These are phyloP conservation scores for Zelopaecilomyces penicillatus DNA, from an alignment of 2,329 filamentous ascomycete species.

Conservation along the genomic window DNA sequence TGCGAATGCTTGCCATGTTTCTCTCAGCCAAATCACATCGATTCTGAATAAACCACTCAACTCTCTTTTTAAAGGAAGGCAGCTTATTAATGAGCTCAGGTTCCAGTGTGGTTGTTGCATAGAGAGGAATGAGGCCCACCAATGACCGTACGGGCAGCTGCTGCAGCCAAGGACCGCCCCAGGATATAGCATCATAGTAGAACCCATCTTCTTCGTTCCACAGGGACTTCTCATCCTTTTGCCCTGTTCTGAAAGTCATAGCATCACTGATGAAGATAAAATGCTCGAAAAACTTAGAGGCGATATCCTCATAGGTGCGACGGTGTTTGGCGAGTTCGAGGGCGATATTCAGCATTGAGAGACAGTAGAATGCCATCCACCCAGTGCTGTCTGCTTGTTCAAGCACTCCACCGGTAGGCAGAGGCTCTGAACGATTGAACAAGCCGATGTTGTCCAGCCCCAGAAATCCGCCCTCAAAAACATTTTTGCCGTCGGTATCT, in stretches of 20 bases:
- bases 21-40: conserved; percentile 78
- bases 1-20: conserved; percentile 89
- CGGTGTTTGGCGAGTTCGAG: conserved; percentile 92
- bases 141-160: conserved; percentile 87
- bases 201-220: conserved; percentile 98
- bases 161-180: conserved; percentile 87
- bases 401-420: conserved; percentile 85
- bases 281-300: conserved; percentile 97
- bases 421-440: conserved; percentile 91
- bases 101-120: conserved; percentile 84
- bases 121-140: conserved; percentile 88
- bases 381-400: conserved; percentile 97
- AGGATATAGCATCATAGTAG: conserved; percentile 97
- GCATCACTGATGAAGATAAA: conserved; percentile 97
- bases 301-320: conserved; percentile 91
- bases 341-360: conserved; percentile 95
- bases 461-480: conserved; percentile 93
- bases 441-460: conserved; percentile 95
- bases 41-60: conserved; percentile 92
- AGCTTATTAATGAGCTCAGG: conserved; percentile 89
- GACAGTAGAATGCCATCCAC: conserved; percentile 97
- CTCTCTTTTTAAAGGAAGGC: conserved; percentile 82
- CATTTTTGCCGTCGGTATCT: conserved; percentile 88
- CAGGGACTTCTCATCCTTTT: conserved; percentile 67
- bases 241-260: conserved; percentile 74